Base-by-base conservation (phyloP, 2,329 filamentous ascomycete species). In the Chrysosporium keratinophilum region DNA sequence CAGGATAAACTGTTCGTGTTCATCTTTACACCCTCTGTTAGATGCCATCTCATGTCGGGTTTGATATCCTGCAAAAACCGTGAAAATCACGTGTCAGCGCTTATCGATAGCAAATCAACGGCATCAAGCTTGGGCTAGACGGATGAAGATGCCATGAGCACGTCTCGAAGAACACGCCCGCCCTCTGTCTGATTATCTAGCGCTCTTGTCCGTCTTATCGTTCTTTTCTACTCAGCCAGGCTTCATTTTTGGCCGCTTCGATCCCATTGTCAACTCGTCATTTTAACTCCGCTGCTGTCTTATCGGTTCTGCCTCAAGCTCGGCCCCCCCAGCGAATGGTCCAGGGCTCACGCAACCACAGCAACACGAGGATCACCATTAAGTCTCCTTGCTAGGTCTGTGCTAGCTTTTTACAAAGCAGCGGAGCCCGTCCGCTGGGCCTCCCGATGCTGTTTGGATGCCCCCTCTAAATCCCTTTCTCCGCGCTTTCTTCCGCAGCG, bases 401-500 rank as follows among this genome's bases (percentile, higher is more conserved):
- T 11, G 33, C 14, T 17, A 31, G 28, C 45, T 39, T 47, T 45
- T 20, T 2, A 45, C 31, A 34, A 34, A 28, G 60, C 61, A 60
- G 60, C 63, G 60, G 63, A 62, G 60, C 54, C 60, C 53, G 54
- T 64, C 58, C 60, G 56, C 61, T 58, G 67, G 67, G 65, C 64
- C 64, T 64, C 70, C 68, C 69, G 67, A 70, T 64, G 70, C 62
- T 67, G 69, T 70, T 71, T 85, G 85, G 83, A 95, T 95, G 90
- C 90, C 90, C 84, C 88, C 93, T 77, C 80, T 97, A 83, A 98
- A 98, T 76, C 93, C 93, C 71, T 97, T 96, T 75, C 80, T 98
- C 72, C 85, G 87, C 78, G 89, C 91, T 79, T 97, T 98, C 83
- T 96, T 96, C 80, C 89, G 88, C 77, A 97, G 89, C 81, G 83